A percentile compares a stretch with the other conserved stretches of the same genome.
phyloP scores from a whole-genome alignment of 2,329 filamentous ascomycete genomes.

The Hymenoscyphus linearis region DNA sequence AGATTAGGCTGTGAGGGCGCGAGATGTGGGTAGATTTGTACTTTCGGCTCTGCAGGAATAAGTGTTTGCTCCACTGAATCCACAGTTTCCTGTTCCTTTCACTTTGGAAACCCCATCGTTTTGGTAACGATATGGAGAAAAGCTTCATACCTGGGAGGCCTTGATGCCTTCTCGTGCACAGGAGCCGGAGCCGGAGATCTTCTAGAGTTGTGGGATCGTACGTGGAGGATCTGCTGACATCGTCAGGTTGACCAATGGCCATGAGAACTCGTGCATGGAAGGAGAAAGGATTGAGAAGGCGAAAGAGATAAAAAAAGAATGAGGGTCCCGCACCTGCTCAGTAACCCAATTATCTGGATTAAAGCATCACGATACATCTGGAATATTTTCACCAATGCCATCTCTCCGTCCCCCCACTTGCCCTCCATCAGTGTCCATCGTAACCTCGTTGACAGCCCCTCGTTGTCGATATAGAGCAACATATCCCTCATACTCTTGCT shows the following conservation, averaged over 20 bases:
- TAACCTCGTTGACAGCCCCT: constrained; percentile 40
- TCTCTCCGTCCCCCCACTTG: constrained; percentile 47
- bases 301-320: not conserved
- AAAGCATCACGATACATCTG: constrained; percentile 52
- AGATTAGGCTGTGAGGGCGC: constrained; percentile 17
- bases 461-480: constrained; percentile 45
- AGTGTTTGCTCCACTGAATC: not conserved
- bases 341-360: constrained; percentile 42
- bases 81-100: not conserved
- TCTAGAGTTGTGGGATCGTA: constrained; percentile 54
- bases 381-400: constrained; percentile 48
- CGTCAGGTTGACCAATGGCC: constrained; percentile 11
- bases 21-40: constrained; percentile 10
- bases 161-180: constrained; percentile 48
- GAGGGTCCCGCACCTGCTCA: constrained; percentile 42
- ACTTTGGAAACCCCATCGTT: not conserved
- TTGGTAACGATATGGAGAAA: too few relatives aligned
- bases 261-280: constrained; percentile 8
- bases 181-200: constrained; percentile 41
- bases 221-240: constrained; percentile 39
- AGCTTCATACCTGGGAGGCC: constrained; percentile 39
- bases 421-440: constrained; percentile 57
- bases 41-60: not conserved
- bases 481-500: constrained; percentile 50
- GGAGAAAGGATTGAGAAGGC: not conserved